These are phyloP conservation scores for Hymenoscyphus repandus DNA, from an alignment of 2,329 filamentous ascomycete genomes.

Conservation along the genomic window DNA sequence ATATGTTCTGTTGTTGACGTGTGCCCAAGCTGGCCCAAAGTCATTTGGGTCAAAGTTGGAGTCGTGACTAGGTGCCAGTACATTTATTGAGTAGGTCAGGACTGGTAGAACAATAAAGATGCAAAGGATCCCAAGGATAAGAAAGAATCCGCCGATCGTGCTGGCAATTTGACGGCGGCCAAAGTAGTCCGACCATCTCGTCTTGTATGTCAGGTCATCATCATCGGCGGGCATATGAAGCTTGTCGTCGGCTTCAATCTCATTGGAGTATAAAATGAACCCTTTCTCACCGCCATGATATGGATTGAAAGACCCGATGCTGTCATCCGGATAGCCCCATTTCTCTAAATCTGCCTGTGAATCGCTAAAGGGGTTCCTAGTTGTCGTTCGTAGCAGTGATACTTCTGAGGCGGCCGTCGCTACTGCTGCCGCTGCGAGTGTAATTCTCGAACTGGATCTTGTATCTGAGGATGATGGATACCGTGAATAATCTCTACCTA, in stretches of 20 bases:
- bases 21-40: conserved; percentile 35
- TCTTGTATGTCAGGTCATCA: conserved; percentile 39
- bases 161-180: conserved; percentile 38
- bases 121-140: conserved; percentile 42
- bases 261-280: conserved; percentile 41
- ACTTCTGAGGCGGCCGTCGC: conserved; percentile 4
- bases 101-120: conserved; percentile 47
- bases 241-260: conserved; percentile 48
- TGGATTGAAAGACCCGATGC: conserved; percentile 38
- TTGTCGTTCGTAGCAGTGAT: conserved; percentile 15
- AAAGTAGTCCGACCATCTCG: conserved; percentile 40
- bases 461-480: conserved; percentile 22
- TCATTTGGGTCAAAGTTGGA: neutral
- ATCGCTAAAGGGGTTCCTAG: conserved; percentile 20
- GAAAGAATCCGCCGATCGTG: conserved; percentile 33
- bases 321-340: conserved; percentile 41
- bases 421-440: neutral
- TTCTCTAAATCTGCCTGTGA: conserved; percentile 31
- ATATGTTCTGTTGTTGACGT: conserved; percentile 43
- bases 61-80: neutral
- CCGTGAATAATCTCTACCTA: conserved; percentile 30
- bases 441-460: conserved; percentile 3
- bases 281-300: conserved; percentile 36
- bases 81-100: conserved; percentile 37
- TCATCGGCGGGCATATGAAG: conserved; percentile 48